phyloP scores from a whole-genome alignment of 2,329 filamentous ascomycete genomes.

The Trichoderma hamatum region DNA sequence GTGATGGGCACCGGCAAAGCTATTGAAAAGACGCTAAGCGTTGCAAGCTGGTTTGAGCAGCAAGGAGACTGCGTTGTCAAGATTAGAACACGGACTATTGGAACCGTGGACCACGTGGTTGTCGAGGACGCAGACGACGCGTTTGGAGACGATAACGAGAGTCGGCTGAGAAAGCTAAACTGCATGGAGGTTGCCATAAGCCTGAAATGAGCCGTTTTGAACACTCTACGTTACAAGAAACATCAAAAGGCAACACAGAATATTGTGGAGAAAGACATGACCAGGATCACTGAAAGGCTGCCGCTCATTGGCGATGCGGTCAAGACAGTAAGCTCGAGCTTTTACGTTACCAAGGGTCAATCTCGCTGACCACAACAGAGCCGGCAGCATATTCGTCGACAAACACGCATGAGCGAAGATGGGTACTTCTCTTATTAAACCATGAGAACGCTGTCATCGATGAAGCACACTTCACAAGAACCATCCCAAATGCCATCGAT shows the following conservation, averaged over 20 bases:
- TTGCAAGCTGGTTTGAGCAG: conserved; percentile 67
- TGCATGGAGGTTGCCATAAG: conserved; percentile 54
- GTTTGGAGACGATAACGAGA: conserved; percentile 40
- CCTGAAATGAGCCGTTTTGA: conserved; percentile 45
- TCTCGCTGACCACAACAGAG: conserved; percentile 9
- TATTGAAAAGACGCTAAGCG: conserved; percentile 62
- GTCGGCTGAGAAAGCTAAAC: conserved; percentile 53
- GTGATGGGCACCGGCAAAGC: conserved; percentile 69
- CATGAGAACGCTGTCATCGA: neutral
- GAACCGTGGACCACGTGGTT: conserved; percentile 69
- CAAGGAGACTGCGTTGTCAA: conserved; percentile 61
- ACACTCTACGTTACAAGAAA: neutral
- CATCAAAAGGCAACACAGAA: neutral
- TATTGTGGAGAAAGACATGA: neutral
- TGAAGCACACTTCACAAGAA: neutral
- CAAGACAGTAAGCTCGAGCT: conserved; percentile 12
- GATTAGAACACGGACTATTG: conserved; percentile 64
- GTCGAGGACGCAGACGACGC: conserved; percentile 41
- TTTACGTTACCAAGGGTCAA: neutral
- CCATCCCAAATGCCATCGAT: neutral
- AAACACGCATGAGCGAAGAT: neutral
- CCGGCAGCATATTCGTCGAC: neutral
- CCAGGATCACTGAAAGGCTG: neutral
- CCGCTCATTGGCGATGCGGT: neutral
- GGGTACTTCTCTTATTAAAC: neutral